Evolutionary conservation across 441 rosid species (phyloP).

Genomic region (Pelargonium australe): DNA sequence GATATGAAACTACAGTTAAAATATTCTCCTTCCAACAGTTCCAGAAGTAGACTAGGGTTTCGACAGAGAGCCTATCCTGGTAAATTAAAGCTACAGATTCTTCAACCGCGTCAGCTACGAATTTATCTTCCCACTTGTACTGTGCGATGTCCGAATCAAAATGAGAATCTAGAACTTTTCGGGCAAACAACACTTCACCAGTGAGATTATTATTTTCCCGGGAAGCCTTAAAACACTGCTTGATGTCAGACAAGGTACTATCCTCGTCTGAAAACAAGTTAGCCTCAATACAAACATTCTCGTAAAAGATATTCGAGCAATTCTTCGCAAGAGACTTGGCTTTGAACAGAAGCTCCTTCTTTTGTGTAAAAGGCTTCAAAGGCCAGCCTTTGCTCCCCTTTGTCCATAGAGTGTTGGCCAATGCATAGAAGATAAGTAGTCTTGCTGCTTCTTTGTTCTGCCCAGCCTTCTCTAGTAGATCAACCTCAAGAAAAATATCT

Average conservation of each 20-base stretch:
- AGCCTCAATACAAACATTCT: constrained; percentile 27
- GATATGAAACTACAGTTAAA: constrained; percentile 25
- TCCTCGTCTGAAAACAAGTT: constrained; percentile 26
- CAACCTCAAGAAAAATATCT: constrained; percentile 31
- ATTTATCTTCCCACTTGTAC: constrained; percentile 31
- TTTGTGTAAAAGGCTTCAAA: constrained; percentile 32
- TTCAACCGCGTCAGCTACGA: constrained; percentile 19
- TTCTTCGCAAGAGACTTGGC: constrained; percentile 30
- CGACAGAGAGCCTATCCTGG: constrained; percentile 20
- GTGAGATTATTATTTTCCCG: constrained; percentile 21
- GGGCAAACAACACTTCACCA: constrained; percentile 33
- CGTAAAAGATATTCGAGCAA: constrained; percentile 22
- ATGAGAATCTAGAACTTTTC: constrained; percentile 43
- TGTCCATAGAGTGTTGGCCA: constrained; percentile 42
- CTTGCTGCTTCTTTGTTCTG: constrained; percentile 28
- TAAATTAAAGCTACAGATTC: constrained; percentile 20
- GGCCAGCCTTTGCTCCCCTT: constrained; percentile 47
- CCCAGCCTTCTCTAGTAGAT: constrained; percentile 32
- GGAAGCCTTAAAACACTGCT: constrained; percentile 27
- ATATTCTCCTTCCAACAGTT: constrained; percentile 35
- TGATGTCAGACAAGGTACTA: constrained; percentile 20
- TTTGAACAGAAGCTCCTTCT: constrained; percentile 32
- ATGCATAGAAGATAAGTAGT: constrained; percentile 31
- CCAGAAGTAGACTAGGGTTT: constrained; percentile 36
- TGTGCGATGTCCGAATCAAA: constrained; percentile 18